phyloP scores from a whole-genome alignment of 1,284 basidiomycete species.

The Neonothopanus nambi region DNA sequence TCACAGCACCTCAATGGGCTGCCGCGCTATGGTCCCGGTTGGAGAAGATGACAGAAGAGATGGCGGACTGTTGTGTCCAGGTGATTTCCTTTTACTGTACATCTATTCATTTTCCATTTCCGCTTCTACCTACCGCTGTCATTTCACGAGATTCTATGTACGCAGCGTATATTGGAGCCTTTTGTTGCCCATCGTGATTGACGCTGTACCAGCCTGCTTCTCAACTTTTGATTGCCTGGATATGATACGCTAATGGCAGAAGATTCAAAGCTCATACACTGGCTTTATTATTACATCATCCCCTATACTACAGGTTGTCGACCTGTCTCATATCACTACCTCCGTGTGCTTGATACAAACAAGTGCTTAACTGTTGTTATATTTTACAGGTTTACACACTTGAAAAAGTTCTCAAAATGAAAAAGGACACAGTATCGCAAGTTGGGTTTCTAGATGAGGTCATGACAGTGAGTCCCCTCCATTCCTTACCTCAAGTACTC shows the following conservation, averaged over 20 bases:
- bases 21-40: slow-evolving; percentile 82
- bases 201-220: too few species aligned
- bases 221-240: too few species aligned
- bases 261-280: too few species aligned
- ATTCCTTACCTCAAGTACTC: neutral
- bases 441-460: slow-evolving; percentile 87
- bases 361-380: too few species aligned
- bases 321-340: neutral
- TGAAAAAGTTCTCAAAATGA: slow-evolving; percentile 89
- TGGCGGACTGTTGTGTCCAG: slow-evolving; percentile 90
- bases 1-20: slow-evolving; percentile 82
- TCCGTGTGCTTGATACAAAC: neutral
- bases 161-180: neutral
- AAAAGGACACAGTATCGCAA: slow-evolving; percentile 80
- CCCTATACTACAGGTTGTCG: neutral
- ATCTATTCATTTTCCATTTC: neutral
- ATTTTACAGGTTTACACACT: slow-evolving; percentile 80
- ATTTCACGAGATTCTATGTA: neutral
- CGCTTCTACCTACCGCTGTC: neutral
- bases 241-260: too few species aligned
- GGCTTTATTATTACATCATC: too few species aligned
- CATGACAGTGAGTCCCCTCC: slow-evolving; percentile 65
- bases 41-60: slow-evolving; percentile 83
- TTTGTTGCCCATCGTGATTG: neutral
- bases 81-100: slow-evolving; percentile 36